A percentile compares a stretch with the other conserved stretches of the same genome.
Evolutionary conservation across 352 stramenopile species (phyloP).

Genomic region (Phytophthora colocasiae): DNA sequence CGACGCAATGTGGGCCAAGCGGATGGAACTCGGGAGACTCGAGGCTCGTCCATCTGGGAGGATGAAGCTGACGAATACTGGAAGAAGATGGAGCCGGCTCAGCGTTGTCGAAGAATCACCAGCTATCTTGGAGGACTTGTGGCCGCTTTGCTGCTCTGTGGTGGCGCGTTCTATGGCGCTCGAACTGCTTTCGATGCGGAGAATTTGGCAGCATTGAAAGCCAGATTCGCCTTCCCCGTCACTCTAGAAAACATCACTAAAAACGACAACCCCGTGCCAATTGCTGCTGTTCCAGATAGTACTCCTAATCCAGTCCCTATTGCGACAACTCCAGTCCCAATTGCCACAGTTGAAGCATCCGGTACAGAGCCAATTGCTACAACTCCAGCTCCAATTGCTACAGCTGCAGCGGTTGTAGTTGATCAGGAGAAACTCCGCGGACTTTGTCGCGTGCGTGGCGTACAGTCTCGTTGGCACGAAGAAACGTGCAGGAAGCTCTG

Average conservation of each 20-base stretch:
- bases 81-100: constrained; percentile 75
- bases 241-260: constrained; percentile 17
- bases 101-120: constrained; percentile 44
- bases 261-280: background rate
- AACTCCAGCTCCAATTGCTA: background rate
- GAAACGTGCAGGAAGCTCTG: constrained; percentile 77
- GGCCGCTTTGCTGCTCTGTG: constrained; percentile 28
- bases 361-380: background rate
- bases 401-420: constrained; percentile 5
- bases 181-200: constrained; percentile 16
- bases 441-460: constrained; percentile 62
- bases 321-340: background rate
- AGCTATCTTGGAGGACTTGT: constrained; percentile 38
- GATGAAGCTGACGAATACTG: constrained; percentile 73
- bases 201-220: constrained; percentile 26
- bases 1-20: constrained; percentile 47
- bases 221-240: constrained; percentile 15
- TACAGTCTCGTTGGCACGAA: constrained; percentile 78
- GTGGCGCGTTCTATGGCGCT: constrained; percentile 26
- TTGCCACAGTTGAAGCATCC: background rate
- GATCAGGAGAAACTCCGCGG: constrained; percentile 54
- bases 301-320: too few relatives aligned
- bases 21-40: constrained; percentile 18
- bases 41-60: constrained; percentile 67
- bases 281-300: too few relatives aligned